Percentiles rank a stretch among this genome's conserved stretches.
phyloP scores from a whole-genome alignment of 2,329 filamentous ascomycete species.

The Alternaria angustiovoidea region DNA sequence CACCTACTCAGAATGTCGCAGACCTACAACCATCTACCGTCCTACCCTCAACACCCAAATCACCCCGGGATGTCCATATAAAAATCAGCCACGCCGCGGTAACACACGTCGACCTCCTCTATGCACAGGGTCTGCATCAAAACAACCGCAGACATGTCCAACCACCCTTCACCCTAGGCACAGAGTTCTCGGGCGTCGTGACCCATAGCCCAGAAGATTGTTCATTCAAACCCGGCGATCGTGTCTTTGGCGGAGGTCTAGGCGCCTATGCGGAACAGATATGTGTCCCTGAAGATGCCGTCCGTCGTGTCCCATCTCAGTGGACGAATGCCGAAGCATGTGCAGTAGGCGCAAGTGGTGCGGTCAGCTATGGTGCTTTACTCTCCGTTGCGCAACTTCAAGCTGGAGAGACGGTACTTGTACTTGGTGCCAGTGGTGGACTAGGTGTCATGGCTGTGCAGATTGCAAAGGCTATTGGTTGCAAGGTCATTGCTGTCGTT shows the following conservation, averaged over 20 bases:
- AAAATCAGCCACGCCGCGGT: slow-evolving; percentile 64
- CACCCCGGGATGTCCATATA: slow-evolving; percentile 53
- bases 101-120: slow-evolving; percentile 69
- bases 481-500: slow-evolving; percentile 63
- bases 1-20: slow-evolving; percentile 37
- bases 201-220: slow-evolving; percentile 47
- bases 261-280: slow-evolving; percentile 65
- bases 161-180: slow-evolving; percentile 67
- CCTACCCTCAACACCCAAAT: slow-evolving; percentile 44
- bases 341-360: slow-evolving; percentile 62
- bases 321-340: slow-evolving; percentile 61
- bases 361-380: slow-evolving; percentile 63
- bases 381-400: slow-evolving; percentile 53
- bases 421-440: slow-evolving; percentile 65
- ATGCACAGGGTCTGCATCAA: slow-evolving; percentile 66
- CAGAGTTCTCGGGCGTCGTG: slow-evolving; percentile 68
- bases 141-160: slow-evolving; percentile 65
- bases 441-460: slow-evolving; percentile 65
- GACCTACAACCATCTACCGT: slow-evolving; percentile 30
- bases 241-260: slow-evolving; percentile 62
- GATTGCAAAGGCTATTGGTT: slow-evolving; percentile 62
- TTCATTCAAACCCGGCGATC: slow-evolving; percentile 56
- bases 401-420: slow-evolving; percentile 60
- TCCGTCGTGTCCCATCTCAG: slow-evolving; percentile 57
- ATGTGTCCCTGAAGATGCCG: slow-evolving; percentile 47